Conservation (phyloP, 768 basidiomycete species). For the Pleurotus pulmonarius region DNA sequence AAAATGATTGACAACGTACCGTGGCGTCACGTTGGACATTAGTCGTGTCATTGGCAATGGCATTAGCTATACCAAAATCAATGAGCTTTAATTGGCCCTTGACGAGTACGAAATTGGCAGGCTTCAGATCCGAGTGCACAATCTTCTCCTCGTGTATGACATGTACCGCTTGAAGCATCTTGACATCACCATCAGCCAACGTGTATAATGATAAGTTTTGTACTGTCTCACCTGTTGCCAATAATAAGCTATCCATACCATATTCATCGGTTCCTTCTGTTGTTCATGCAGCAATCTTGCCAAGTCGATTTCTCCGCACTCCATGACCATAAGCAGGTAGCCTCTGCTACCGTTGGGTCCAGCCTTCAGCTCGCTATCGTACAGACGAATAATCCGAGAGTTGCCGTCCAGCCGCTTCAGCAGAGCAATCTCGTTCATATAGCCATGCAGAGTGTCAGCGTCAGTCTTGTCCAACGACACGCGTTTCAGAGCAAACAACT, state of each 20-base stretch:
- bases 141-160: conserved; percentile 98
- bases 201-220: background rate
- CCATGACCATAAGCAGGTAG: conserved; percentile 86
- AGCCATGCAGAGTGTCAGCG: conserved; percentile 82
- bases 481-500: conserved; percentile 88
- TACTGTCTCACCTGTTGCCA: conserved; percentile 87
- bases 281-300: conserved; percentile 81
- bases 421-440: conserved; percentile 94
- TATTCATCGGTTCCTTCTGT: conserved; percentile 78
- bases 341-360: conserved; percentile 70
- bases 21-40: conserved; percentile 97
- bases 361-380: conserved; percentile 85
- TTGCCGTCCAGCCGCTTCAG: conserved; percentile 94
- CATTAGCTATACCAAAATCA: conserved; percentile 99
- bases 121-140: conserved; percentile 97
- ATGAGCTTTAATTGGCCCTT: conserved; percentile 95
- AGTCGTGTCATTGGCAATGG: conserved; percentile 97
- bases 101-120: conserved; percentile 97
- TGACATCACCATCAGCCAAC: conserved; percentile 2
- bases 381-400: conserved; percentile 83
- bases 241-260: conserved; percentile 93
- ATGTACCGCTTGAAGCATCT: conserved; percentile 99
- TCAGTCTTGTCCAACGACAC: conserved; percentile 90
- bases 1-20: conserved; percentile 35
- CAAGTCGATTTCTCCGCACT: conserved; percentile 93